Evolutionary conservation across 805 yeast species (phyloP).

Genomic region (Saturnispora galanensis): DNA sequence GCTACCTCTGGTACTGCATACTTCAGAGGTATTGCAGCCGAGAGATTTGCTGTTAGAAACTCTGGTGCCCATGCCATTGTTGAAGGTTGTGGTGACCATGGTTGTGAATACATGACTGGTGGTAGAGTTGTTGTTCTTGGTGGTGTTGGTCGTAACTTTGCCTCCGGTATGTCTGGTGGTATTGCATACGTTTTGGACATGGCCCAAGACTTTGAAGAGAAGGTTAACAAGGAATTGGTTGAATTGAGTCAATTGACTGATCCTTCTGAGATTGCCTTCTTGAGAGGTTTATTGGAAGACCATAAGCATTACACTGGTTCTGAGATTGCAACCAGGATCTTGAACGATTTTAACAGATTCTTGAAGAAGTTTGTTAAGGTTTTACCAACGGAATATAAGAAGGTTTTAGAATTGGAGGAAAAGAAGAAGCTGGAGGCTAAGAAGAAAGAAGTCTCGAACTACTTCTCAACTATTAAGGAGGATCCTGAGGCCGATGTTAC

Average conservation of each 20-base stretch:
- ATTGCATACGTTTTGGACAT: slow-evolving; percentile 92
- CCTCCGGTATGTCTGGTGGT: slow-evolving; percentile 99
- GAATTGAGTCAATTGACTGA: slow-evolving; percentile 70
- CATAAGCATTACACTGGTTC: slow-evolving; percentile 93
- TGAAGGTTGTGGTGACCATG: slow-evolving; percentile 97
- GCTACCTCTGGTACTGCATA: slow-evolving; percentile 94
- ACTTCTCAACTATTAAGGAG: slow-evolving; percentile 62
- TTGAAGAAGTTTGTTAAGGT: slow-evolving; percentile 88
- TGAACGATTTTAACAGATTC: slow-evolving; percentile 80
- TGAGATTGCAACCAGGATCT: slow-evolving; percentile 73
- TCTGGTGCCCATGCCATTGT: slow-evolving; percentile 97
- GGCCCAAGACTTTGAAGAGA: slow-evolving; percentile 81
- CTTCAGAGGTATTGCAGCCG: slow-evolving; percentile 96
- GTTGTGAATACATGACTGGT: slow-evolving; percentile 99
- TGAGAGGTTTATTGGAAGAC: slow-evolving; percentile 87
- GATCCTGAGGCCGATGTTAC: slow-evolving; percentile 82
- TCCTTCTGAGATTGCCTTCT: slow-evolving; percentile 87
- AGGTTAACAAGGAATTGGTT: slow-evolving; percentile 74
- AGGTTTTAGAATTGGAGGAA: slow-evolving; percentile 74
- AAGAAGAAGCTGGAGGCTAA: slow-evolving; percentile 52
- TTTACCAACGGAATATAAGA: slow-evolving; percentile 84
- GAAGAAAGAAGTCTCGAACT: slow-evolving; percentile 54
- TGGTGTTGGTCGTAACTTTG: slow-evolving; percentile 83
- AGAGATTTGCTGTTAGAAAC: slow-evolving; percentile 95
- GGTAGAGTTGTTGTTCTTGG: slow-evolving; percentile 95